These are phyloP conservation scores for Bipolaris sorokiniana DNA, from an alignment of 2,329 filamentous ascomycete genomes.

Conservation along the genomic window DNA sequence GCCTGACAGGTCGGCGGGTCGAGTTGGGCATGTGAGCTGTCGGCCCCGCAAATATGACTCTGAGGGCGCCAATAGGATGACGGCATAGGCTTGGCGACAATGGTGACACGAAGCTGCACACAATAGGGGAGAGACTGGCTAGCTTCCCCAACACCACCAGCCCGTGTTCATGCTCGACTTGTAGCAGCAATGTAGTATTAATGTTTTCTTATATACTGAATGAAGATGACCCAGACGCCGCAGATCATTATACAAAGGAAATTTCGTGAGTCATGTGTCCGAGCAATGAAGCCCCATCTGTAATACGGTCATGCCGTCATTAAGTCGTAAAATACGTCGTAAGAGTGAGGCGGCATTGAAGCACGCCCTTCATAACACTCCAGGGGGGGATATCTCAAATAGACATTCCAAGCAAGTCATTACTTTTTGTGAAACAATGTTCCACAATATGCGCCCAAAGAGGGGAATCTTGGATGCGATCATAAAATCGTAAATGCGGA, in stretches of 20 bases:
- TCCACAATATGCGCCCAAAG: conserved; percentile 30
- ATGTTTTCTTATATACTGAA: conserved; percentile 8
- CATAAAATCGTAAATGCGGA: conserved; percentile 38
- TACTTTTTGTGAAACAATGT: conserved; percentile 34
- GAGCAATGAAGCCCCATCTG: conserved; percentile 21
- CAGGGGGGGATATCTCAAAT: conserved; percentile 39
- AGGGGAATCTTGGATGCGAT: conserved; percentile 36
- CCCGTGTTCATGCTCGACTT: background rate
- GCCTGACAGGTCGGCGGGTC: conserved; percentile 6
- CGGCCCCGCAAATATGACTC: conserved; percentile 15
- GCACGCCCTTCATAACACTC: conserved; percentile 46
- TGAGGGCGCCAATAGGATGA: background rate
- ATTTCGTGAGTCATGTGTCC: conserved; percentile 19
- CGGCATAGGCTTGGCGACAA: background rate
- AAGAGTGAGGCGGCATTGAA: conserved; percentile 44
- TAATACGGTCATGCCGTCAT: conserved; percentile 26
- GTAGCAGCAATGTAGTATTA: conserved; percentile 13
- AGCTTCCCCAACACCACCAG: no score
- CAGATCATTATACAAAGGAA: conserved; percentile 14
- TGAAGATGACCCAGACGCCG: conserved; percentile 7
- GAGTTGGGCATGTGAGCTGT: conserved; percentile 16
- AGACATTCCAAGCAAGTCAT: conserved; percentile 33
- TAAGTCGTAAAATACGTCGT: conserved; percentile 43
- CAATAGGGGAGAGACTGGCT: background rate
- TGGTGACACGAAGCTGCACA: background rate